Evolutionary conservation across 352 stramenopile species (phyloP), one percentile per base, ranked within the genome.

Genomic region (Phytophthora aleatoria): DNA sequence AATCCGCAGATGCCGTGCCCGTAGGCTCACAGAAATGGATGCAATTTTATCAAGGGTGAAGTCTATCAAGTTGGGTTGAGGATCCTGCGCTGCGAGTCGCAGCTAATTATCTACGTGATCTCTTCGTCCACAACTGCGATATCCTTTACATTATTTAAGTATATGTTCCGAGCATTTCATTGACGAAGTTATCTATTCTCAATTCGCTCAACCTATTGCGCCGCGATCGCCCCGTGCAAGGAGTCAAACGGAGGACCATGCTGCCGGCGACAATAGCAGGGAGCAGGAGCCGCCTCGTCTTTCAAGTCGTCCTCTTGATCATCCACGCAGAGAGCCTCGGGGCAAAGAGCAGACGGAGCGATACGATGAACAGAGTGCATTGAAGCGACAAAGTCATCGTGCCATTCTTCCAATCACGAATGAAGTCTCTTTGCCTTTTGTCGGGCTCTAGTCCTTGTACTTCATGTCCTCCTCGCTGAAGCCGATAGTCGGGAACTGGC

Each of bases 401-500:
- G n/a, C 15, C 53, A 64, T 57, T 62, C 41, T 63, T 48, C 33
- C 52, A 45, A 50, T 50, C 57, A 48, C 26, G 12, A 44, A 35
- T 42, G 33, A 38, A 47, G 16, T 20, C 31, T 56, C 47, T 38
- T 50, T 26, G 10, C 13, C 53, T 57, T 58, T 60, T 20, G 20
- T 20, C 20, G 20, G 41, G 6, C 27, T 43, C 20, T 90, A 92
- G 43, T 92, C 71, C 81, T 90, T 89, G 78, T 95, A 95, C 73
- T 89, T 89, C 87, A 95, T 95, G 66, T 97, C 91, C n/a, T 87
- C 77, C 60, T 98, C 92, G 58, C 96, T 87, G 67, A 98, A 99
- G 45, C 97, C 97, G 58, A 99, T 91, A 11, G 94, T 98, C 7
- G 97, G 96, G 83, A 99, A 99, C 53, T 90, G 78, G 44, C 91